These are phyloP conservation scores for Colletotrichum liaoningense DNA, from an alignment of 2,329 filamentous ascomycete genomes.

Conservation along the genomic window DNA sequence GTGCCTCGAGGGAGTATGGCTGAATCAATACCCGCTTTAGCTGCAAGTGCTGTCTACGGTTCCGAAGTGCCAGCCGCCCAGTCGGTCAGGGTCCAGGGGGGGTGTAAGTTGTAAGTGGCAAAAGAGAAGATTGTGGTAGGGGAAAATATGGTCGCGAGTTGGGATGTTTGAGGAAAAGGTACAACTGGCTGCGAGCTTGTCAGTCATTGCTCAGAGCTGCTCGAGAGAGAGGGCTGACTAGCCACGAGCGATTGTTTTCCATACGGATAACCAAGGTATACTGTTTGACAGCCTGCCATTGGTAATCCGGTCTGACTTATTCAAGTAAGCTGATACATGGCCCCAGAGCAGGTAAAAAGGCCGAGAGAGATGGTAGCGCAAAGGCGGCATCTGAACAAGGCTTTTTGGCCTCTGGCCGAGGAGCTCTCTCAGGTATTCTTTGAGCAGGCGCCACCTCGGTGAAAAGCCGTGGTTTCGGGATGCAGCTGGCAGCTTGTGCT, in stretches of 20 bases:
- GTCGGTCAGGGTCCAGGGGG: slow-evolving; percentile 22
- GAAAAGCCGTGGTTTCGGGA: slow-evolving; percentile 32
- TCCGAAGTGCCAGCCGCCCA: background rate
- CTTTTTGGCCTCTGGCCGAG: slow-evolving; percentile 10
- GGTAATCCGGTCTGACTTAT: background rate
- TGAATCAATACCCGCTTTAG: slow-evolving; percentile 21
- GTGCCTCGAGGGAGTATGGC: background rate
- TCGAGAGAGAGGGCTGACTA: background rate
- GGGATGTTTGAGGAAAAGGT: background rate
- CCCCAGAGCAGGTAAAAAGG: background rate
- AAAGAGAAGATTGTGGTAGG: background rate
- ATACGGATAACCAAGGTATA: background rate
- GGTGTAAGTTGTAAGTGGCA: slow-evolving; percentile 2
- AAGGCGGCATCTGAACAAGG: slow-evolving; percentile 11
- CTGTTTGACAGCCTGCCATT: background rate
- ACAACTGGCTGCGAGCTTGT: slow-evolving; percentile 5
- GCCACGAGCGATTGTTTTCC: background rate
- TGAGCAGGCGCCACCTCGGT: slow-evolving; percentile 20
- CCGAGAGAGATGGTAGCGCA: background rate
- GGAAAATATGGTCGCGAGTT: background rate
- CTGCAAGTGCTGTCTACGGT: slow-evolving; percentile 28
- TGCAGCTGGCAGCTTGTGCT: slow-evolving; percentile 13
- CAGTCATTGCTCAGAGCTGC: background rate
- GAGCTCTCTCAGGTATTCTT: background rate
- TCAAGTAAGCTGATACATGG: slow-evolving; percentile 8